phyloP scores from a whole-genome alignment of 768 basidiomycete genomes.

The Termitomyces sp. region DNA sequence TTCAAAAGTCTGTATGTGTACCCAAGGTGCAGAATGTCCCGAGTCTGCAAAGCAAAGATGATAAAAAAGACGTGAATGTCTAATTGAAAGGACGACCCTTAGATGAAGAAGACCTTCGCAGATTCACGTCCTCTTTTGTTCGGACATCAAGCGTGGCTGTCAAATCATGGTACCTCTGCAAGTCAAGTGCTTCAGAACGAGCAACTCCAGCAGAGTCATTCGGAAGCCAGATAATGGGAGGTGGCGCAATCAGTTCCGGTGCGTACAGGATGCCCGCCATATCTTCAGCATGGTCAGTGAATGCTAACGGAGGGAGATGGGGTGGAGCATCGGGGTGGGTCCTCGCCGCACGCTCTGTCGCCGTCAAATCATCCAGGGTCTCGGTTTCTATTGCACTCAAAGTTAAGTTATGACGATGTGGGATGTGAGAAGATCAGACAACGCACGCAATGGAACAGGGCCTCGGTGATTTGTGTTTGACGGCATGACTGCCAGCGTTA shows the following conservation, averaged over 20 bases:
- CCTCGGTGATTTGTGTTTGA: slow-evolving; percentile 51
- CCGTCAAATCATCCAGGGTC: slow-evolving; percentile 75
- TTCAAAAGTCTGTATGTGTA: neutral
- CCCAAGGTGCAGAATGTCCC: neutral
- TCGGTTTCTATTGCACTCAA: slow-evolving; percentile 51
- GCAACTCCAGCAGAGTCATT: slow-evolving; percentile 75
- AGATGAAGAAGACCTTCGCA: slow-evolving; percentile 30
- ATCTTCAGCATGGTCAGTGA: slow-evolving; percentile 74
- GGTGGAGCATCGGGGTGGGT: slow-evolving; percentile 78
- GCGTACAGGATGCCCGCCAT: slow-evolving; percentile 79
- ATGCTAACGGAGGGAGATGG: slow-evolving; percentile 63
- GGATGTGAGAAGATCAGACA: slow-evolving; percentile 8
- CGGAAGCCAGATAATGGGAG: slow-evolving; percentile 83
- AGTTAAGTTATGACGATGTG: slow-evolving; percentile 3
- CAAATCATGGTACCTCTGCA: slow-evolving; percentile 71
- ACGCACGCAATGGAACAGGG: slow-evolving; percentile 66
- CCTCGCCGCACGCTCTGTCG: slow-evolving; percentile 74
- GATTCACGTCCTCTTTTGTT: slow-evolving; percentile 47
- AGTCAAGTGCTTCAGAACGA: slow-evolving; percentile 69
- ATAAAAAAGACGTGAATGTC: neutral
- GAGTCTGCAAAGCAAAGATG: neutral
- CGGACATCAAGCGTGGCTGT: slow-evolving; percentile 68
- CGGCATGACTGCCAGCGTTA: slow-evolving; percentile 73
- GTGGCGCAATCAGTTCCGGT: slow-evolving; percentile 74
- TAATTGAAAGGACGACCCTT: slow-evolving; percentile 24